Conservation (phyloP, 495 filamentous ascomycete genomes). For the Penicillium silybi region DNA sequence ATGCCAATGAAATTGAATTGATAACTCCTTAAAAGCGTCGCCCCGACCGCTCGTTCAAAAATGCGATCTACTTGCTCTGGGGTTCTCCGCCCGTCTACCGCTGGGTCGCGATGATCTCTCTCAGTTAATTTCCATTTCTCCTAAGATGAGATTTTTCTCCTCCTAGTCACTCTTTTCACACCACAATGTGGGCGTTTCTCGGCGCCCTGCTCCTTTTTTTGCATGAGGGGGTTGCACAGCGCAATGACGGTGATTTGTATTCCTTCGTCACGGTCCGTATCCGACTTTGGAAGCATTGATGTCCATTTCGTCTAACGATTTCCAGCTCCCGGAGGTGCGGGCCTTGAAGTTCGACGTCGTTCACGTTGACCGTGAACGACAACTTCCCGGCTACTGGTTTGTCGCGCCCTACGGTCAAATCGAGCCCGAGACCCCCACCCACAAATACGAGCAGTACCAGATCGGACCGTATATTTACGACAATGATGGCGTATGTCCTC, state of each 20-base stretch:
- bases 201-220: background rate
- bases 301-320: background rate
- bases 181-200: conserved; percentile 1
- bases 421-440: conserved; percentile 14
- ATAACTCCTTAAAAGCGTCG: background rate
- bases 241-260: background rate
- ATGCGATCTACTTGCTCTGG: background rate
- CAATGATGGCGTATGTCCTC: conserved; percentile 26
- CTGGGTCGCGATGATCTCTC: background rate
- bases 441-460: conserved; percentile 26
- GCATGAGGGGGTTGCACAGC: conserved; percentile 1
- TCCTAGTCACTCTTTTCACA: background rate
- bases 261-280: conserved; percentile 10
- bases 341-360: conserved; percentile 27
- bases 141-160: background rate
- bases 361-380: conserved; percentile 20
- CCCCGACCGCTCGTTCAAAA: background rate
- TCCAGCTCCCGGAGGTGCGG: conserved; percentile 25
- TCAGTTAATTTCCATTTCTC: background rate
- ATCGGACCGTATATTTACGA: conserved; percentile 39
- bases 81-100: background rate
- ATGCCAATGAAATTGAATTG: background rate
- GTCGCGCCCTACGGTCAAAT: conserved; percentile 26
- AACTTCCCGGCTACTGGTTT: conserved; percentile 33
- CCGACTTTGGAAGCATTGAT: background rate